These are phyloP conservation scores for Curvularia verruculosa DNA, from an alignment of 2,329 filamentous ascomycete species.

Conservation along the genomic window DNA sequence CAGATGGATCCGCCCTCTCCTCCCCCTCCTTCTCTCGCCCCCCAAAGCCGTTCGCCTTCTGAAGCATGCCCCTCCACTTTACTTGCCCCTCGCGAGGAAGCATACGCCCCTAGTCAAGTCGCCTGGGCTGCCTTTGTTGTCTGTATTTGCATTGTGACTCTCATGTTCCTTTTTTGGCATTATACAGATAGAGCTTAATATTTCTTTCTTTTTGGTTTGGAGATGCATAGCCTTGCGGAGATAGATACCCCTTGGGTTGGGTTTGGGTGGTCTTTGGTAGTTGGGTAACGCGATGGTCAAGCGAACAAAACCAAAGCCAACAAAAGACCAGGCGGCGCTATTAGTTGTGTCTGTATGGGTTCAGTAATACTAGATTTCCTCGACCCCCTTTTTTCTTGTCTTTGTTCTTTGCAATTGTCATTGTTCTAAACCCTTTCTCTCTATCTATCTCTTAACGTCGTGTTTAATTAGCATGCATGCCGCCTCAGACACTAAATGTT, in stretches of 20 bases:
- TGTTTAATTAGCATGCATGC: background rate
- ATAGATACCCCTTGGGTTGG: slow-evolving; percentile 14
- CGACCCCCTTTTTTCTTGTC: background rate
- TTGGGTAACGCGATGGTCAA: slow-evolving; percentile 1
- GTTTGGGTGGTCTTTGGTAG: slow-evolving; percentile 4
- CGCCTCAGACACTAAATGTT: background rate
- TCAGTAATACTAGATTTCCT: slow-evolving; percentile 10
- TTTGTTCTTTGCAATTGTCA: background rate
- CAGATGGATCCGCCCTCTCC: background rate
- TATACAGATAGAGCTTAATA: slow-evolving; percentile 4
- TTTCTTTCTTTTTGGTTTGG: background rate
- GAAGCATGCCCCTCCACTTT: background rate
- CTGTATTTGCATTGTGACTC: slow-evolving; percentile 3
- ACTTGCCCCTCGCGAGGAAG: background rate
- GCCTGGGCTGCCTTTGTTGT: slow-evolving; percentile 1
- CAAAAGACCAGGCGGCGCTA: background rate
- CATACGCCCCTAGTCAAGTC: background rate
- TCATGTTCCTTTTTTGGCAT: slow-evolving; percentile 13
- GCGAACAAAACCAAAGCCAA: background rate
- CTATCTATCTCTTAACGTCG: background rate
- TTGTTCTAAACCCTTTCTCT: background rate
- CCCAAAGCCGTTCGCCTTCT: background rate
- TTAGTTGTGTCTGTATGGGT: background rate
- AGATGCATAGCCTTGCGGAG: slow-evolving; percentile 22
- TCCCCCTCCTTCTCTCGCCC: background rate